Evolutionary conservation across 176 grass and related monocot species (phyloP), one percentile per base, ranked within the genome.

Genomic region (Hordeum marinum): DNA sequence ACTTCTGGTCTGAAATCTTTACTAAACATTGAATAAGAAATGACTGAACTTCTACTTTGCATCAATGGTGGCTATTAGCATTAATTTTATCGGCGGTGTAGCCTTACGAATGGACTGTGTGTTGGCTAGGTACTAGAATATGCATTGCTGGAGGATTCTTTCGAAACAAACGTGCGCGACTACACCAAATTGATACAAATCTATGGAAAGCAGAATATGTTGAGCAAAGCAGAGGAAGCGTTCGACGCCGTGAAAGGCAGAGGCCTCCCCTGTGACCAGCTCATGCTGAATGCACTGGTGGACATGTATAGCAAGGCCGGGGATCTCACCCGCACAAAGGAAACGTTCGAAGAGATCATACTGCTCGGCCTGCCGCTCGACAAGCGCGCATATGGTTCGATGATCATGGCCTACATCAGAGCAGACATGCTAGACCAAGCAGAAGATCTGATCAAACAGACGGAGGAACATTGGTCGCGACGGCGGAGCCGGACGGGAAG

Each of bases 341-440:
- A 91, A 81, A 71, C 68, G 14, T 98, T 95, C 12, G 15, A 90
- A 85, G 78, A 98, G 72, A 98, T 96, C 9, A 65, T 85, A 55
- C n/a, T n/a, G n/a, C 84, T 98, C 4, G 86, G 91, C 57, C 60
- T 92, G 34, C 86, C 84, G 4, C 59, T 94, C 6, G 93, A 98
- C 73, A 99, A 96, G 60, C 75, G 90, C 8, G 88, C 84, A 20
- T 96, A 94, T 8, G 90, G 96, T 17, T 92, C 96, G 3, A 99
- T 99, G 96, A 34, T 92, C 48, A 96, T 96, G 96, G 91, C 96
- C 23, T 99, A 95, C 65, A 86, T 95, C 69, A 91, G 96, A 68
- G 88, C 88, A 72, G 83, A 84, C 72, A 92, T 94, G 86, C n/a
- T 96, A 60, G 74, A 86, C 11, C 61, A 81, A 75, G 93, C 93